Conservation (phyloP, 1,284 basidiomycete genomes). For the Vanrija humicola region DNA sequence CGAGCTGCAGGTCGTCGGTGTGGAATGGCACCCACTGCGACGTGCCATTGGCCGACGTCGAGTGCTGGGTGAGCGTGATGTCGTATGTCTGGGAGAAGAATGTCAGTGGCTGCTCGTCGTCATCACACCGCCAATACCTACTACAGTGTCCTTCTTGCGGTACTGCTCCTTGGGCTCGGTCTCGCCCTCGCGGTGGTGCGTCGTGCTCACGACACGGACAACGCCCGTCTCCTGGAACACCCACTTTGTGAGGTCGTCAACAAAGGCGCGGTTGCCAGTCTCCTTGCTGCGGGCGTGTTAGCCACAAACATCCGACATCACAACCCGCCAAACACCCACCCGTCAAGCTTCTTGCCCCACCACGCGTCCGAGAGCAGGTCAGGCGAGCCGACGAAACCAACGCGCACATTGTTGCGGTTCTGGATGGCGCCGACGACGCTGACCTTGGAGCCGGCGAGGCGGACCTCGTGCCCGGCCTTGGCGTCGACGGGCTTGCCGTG, state of each 20-base stretch:
- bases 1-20: conserved; percentile 75
- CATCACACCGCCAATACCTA: conserved; percentile 49
- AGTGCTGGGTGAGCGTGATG: conserved; percentile 53
- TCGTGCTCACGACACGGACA: conserved; percentile 68
- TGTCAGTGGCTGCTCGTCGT: background rate
- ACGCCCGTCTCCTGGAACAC: conserved; percentile 83
- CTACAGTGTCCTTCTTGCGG: conserved; percentile 81
- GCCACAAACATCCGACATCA: background rate
- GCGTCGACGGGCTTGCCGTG: conserved; percentile 59
- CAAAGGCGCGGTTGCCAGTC: conserved; percentile 72
- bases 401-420: conserved; percentile 69
- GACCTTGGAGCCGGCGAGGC: conserved; percentile 67
- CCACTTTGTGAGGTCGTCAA: conserved; percentile 75
- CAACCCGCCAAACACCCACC: conserved; percentile 49
- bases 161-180: conserved; percentile 61
- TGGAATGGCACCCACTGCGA: conserved; percentile 67
- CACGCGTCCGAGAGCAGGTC: conserved; percentile 63
- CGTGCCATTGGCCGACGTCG: conserved; percentile 26
- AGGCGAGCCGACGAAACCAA: conserved; percentile 75
- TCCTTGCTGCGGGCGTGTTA: conserved; percentile 40
- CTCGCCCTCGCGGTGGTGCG: conserved; percentile 67
- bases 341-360: conserved; percentile 39
- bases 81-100: conserved; percentile 60
- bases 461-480: conserved; percentile 60
- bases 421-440: conserved; percentile 86